Percentiles rank a stretch among this genome's conserved stretches.
Evolutionary conservation across 805 yeast genomes (phyloP).

Genomic region (Hanseniaspora lindneri): DNA sequence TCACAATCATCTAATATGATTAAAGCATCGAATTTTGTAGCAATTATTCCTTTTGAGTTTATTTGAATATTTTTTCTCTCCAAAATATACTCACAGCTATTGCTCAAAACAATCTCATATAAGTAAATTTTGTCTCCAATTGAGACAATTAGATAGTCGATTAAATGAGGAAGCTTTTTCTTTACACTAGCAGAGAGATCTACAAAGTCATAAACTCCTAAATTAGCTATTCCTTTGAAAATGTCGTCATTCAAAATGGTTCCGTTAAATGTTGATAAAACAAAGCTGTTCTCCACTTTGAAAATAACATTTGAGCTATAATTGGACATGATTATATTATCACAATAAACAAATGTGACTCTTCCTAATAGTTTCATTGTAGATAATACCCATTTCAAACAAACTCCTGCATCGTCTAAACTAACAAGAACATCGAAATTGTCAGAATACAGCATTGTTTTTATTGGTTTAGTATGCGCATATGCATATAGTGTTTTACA

Average conservation of each 20-base stretch:
- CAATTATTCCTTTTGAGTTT: not conserved
- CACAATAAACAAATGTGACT: not conserved
- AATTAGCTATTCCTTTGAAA: constrained; percentile 30
- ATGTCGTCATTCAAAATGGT: constrained; percentile 36
- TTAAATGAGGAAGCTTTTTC: not conserved
- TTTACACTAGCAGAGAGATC: constrained; percentile 23
- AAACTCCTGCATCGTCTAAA: constrained; percentile 41
- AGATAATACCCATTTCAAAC: constrained; percentile 9
- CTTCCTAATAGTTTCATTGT: not conserved
- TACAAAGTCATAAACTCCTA: constrained; percentile 34
- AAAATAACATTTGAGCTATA: not conserved
- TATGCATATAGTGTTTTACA: not conserved
- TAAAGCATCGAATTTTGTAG: not conserved
- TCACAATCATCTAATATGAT: not conserved
- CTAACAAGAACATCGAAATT: constrained; percentile 46
- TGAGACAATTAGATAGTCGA: constrained; percentile 1
- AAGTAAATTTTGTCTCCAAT: not conserved
- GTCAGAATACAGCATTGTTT: constrained; percentile 37
- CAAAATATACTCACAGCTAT: constrained; percentile 14
- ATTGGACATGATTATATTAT: not conserved
- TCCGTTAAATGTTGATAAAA: constrained; percentile 27
- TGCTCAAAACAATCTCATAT: not conserved
- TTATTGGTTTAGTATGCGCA: constrained; percentile 24
- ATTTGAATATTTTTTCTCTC: not conserved
- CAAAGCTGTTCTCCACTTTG: not conserved